Percentiles rank a stretch among this genome's conserved stretches.
These are phyloP conservation scores for Metschnikowia arizonensis DNA, from an alignment of 805 yeast species.

Conservation along the genomic window DNA sequence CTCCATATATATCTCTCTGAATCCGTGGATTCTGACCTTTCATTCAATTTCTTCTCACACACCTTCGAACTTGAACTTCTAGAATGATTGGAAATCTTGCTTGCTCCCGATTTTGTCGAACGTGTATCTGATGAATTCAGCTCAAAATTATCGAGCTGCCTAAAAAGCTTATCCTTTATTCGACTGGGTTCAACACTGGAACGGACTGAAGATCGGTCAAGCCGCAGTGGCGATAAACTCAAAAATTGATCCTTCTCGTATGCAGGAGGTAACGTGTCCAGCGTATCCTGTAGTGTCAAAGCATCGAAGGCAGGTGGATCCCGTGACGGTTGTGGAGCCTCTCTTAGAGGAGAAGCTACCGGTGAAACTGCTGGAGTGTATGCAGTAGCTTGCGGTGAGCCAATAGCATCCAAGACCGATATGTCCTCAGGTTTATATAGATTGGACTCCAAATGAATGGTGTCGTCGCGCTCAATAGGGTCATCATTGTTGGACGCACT, in stretches of 20 bases:
- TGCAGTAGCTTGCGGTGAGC: conserved; percentile 18
- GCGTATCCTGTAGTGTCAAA: conserved; percentile 7
- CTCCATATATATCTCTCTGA: not conserved
- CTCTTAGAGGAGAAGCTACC: conserved; percentile 7
- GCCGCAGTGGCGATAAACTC: conserved; percentile 15
- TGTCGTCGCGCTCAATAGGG: conserved; percentile 35
- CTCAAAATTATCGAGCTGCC: conserved; percentile 10
- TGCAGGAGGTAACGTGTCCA: conserved; percentile 18
- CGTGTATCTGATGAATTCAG: not conserved
- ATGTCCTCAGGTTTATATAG: conserved; percentile 52
- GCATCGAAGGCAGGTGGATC: conserved; percentile 17
- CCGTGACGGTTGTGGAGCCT: conserved; percentile 10
- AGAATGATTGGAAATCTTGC: not conserved
- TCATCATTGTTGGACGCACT: conserved; percentile 25
- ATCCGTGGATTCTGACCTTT: not conserved
- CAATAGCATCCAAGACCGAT: conserved; percentile 21
- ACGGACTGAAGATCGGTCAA: conserved; percentile 5
- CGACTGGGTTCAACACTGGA: not conserved
- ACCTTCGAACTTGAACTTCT: not conserved
- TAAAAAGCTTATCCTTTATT: conserved; percentile 14
- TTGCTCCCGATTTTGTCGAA: not conserved
- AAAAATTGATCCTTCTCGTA: conserved; percentile 9
- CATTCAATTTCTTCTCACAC: not conserved
- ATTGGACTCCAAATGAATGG: conserved; percentile 42
- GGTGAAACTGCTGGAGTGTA: conserved; percentile 16